Conservation (phyloP, 2,329 filamentous ascomycete genomes). For the Lachnellula cervina region DNA sequence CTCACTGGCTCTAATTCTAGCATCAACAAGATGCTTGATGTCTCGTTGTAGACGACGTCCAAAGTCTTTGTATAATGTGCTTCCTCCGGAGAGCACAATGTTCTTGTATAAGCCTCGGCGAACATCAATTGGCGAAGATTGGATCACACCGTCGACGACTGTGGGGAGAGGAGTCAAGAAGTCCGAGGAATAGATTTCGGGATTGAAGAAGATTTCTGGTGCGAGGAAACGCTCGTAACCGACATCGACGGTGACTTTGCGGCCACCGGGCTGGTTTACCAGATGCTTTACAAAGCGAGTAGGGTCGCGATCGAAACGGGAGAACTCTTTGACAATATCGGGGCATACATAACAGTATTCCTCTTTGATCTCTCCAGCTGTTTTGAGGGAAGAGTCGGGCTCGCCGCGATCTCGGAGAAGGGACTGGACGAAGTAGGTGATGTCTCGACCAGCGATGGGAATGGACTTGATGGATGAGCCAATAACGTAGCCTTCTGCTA, state of each 20-base stretch:
- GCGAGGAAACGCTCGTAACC: conserved; percentile 97
- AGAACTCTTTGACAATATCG: conserved; percentile 98
- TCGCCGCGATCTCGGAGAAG: conserved; percentile 93
- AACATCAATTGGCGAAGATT: conserved; percentile 96
- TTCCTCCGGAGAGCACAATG: conserved; percentile 95
- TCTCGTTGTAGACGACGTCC: conserved; percentile 92
- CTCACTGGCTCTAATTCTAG: conserved; percentile 87
- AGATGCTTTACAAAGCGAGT: conserved; percentile 88
- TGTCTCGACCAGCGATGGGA: conserved; percentile 94
- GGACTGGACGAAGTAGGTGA: conserved; percentile 98
- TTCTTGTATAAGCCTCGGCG: conserved; percentile 98
- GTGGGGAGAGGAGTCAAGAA: conserved; percentile 92
- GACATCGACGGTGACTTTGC: conserved; percentile 80
- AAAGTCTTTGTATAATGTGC: conserved; percentile 98
- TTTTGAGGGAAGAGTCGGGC: conserved; percentile 94
- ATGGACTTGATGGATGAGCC: conserved; percentile 99
- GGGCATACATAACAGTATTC: conserved; percentile 98
- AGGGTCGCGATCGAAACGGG: conserved; percentile 87
- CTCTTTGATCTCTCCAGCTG: conserved; percentile 96
- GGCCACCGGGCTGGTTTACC: conserved; percentile 79
- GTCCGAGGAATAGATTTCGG: conserved; percentile 98
- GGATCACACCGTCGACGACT: conserved; percentile 94
- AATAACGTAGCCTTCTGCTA: conserved; percentile 98
- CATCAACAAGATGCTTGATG: conserved; percentile 93
- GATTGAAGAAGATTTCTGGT: conserved; percentile 99